These are phyloP conservation scores for Crithidia mellificae DNA, from an alignment of 208 protist species.

Conservation along the genomic window DNA sequence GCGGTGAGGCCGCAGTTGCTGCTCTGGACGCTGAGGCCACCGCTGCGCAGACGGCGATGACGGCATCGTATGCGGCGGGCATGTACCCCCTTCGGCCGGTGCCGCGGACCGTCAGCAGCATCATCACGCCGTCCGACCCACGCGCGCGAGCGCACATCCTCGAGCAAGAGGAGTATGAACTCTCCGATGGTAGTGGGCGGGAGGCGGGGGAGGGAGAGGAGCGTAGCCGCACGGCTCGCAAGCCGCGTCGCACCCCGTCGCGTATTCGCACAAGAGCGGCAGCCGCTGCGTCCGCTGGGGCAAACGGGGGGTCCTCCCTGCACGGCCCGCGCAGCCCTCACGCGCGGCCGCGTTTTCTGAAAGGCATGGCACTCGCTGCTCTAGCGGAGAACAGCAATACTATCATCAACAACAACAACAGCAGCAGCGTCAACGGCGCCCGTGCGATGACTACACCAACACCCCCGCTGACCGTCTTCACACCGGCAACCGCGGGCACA, in stretches of 20 bases:
- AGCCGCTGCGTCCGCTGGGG: not conserved
- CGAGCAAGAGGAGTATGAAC: not conserved
- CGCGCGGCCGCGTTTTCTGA: not conserved
- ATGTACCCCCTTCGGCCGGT: constrained; percentile 26
- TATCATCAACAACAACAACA: not conserved
- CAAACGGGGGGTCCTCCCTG: too few species aligned
- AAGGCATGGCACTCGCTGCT: not conserved
- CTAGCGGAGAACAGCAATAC: not conserved
- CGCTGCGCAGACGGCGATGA: too few species aligned
- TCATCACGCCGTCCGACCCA: not conserved
- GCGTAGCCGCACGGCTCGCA: not conserved
- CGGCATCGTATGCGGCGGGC: constrained; percentile 24
- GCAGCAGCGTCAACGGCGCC: not conserved
- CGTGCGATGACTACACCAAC: not conserved
- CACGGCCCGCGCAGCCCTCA: not conserved
- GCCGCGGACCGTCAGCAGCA: constrained; percentile 17
- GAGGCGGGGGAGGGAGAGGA: not conserved
- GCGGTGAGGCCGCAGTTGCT: too few species aligned
- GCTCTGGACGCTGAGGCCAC: too few species aligned
- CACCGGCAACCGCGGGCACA: not conserved
- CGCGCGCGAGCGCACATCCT: not conserved
- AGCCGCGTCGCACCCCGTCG: not conserved
- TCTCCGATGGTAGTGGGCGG: not conserved
- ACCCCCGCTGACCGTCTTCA: not conserved
- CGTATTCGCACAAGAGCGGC: not conserved